phyloP scores from a whole-genome alignment of 768 basidiomycete species.

The Suillus alpinus region DNA sequence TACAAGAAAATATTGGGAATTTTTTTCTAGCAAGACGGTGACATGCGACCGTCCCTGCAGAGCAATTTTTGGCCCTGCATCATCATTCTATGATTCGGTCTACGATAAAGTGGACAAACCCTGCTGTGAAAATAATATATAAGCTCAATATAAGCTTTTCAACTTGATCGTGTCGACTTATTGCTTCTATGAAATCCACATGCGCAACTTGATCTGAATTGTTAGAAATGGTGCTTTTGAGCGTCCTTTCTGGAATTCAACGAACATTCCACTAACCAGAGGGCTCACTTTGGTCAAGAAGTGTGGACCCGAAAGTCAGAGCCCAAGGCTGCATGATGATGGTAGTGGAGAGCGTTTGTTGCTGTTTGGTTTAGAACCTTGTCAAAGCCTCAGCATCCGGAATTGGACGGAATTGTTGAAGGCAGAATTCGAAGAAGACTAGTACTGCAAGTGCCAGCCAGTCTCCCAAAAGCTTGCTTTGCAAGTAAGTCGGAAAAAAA shows the following conservation, averaged over 20 bases:
- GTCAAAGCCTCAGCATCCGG: neutral
- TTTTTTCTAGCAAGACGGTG: neutral
- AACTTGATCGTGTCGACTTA: neutral
- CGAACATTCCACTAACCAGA: neutral
- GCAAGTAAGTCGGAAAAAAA: conserved; percentile 10
- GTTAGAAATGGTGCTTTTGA: neutral
- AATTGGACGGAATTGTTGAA: neutral
- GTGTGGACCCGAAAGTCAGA: neutral
- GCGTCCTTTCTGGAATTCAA: neutral
- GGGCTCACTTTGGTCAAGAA: neutral
- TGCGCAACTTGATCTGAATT: neutral
- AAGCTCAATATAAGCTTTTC: neutral
- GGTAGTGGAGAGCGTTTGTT: neutral
- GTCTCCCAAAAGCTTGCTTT: conserved; percentile 2
- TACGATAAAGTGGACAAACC: neutral
- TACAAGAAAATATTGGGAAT: neutral
- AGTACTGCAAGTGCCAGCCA: neutral
- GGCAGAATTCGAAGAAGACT: neutral
- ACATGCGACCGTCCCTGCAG: neutral
- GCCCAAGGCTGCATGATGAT: neutral
- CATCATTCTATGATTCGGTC: neutral
- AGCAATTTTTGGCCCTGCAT: neutral
- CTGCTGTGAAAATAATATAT: conserved; percentile 1
- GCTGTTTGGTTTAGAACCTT: neutral
- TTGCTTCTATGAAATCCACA: neutral